Evolutionary conservation across 169 alveolate genomes (phyloP).

Genomic region (Plasmodium berghei): DNA sequence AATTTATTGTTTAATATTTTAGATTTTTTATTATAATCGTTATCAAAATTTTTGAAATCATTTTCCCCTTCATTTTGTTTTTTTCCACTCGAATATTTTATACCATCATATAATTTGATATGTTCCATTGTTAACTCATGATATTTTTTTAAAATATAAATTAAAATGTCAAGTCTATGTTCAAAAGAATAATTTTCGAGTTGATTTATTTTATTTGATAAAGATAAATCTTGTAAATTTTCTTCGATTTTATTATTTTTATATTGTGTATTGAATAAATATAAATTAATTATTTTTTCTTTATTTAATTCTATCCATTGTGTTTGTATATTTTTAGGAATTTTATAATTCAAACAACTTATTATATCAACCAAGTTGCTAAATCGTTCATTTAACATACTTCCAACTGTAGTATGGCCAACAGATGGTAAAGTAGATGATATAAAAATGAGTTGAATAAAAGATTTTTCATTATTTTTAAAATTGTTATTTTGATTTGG

Average conservation of each 20-base stretch:
- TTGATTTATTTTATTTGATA: constrained; percentile 49
- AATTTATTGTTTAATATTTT: constrained; percentile 6
- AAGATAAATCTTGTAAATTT: constrained; percentile 32
- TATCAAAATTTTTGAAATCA: not conserved
- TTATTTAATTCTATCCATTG: constrained; percentile 70
- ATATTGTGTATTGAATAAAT: constrained; percentile 6
- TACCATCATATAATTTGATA: not conserved
- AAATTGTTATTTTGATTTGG: not conserved
- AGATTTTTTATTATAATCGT: not conserved
- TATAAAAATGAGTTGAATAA: constrained; percentile 81
- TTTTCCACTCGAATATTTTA: not conserved
- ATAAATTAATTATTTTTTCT: constrained; percentile 45
- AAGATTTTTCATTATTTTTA: constrained; percentile 64
- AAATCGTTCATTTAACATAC: constrained; percentile 83
- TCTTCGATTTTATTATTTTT: not conserved
- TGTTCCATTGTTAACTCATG: constrained; percentile 10
- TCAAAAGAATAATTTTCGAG: constrained; percentile 58
- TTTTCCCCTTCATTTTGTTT: not conserved
- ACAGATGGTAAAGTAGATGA: constrained; percentile 82
- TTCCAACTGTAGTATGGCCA: constrained; percentile 83
- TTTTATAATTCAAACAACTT: constrained; percentile 40
- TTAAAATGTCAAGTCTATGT: constrained; percentile 48
- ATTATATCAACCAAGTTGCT: constrained; percentile 50
- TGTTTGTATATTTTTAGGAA: constrained; percentile 45
- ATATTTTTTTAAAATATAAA: constrained; percentile 57